Percentiles rank a stretch among this genome's conserved stretches.
phyloP scores from a whole-genome alignment of 2,329 filamentous ascomycete species.

The Aureobasidium sp. region DNA sequence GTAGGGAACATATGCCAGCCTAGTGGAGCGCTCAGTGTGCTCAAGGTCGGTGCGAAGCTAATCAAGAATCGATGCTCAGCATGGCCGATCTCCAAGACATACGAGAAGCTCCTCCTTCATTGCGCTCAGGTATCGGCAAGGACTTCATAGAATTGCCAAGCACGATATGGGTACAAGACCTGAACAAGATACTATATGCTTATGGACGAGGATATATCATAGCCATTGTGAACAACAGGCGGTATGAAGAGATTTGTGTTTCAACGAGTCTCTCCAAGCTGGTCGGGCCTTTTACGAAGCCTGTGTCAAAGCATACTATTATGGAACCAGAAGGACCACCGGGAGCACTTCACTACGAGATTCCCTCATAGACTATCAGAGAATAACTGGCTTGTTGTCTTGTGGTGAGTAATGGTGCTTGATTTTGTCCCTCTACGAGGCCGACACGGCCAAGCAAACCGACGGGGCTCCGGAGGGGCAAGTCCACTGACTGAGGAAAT shows the following conservation, averaged over 20 bases:
- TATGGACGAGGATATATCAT: not conserved
- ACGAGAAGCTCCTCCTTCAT: not conserved
- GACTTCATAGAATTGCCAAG: not conserved
- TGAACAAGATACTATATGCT: not conserved
- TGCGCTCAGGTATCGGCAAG: slow-evolving; percentile 1
- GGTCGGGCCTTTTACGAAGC: not conserved
- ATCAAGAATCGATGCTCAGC: slow-evolving; percentile 13
- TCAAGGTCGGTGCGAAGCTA: slow-evolving; percentile 18
- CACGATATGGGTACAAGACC: not conserved
- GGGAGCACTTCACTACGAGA: not conserved
- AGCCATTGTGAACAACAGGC: not conserved
- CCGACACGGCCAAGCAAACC: not conserved
- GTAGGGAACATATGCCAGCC: slow-evolving; percentile 16
- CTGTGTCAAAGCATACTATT: not conserved
- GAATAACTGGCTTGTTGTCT: not conserved
- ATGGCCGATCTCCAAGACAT: slow-evolving; percentile 6
- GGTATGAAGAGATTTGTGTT: not conserved
- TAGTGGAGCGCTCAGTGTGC: slow-evolving; percentile 12
- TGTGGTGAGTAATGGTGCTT: not conserved
- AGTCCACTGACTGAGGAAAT: not conserved
- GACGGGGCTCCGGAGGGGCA: not conserved
- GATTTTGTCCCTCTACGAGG: not conserved
- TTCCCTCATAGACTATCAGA: too few species aligned
- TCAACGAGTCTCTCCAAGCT: not conserved
- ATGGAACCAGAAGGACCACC: not conserved